These are phyloP conservation scores for Aspergillus eucalypticola DNA, from an alignment of 2,329 filamentous ascomycete species.

Conservation along the genomic window DNA sequence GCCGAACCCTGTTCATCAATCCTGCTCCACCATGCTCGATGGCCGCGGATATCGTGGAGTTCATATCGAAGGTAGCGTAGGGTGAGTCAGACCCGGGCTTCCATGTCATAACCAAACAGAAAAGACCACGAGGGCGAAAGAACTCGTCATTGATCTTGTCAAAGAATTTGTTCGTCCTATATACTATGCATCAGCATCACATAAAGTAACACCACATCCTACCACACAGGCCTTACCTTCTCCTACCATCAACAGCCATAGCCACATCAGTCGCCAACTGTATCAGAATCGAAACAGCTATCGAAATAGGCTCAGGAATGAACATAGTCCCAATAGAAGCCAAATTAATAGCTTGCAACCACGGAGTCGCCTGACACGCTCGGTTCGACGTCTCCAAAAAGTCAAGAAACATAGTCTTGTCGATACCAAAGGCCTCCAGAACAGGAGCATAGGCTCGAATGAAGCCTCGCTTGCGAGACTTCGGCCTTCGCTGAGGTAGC, in stretches of 20 bases:
- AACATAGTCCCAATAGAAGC: not conserved
- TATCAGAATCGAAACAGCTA: slow-evolving; percentile 3
- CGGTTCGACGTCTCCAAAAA: slow-evolving; percentile 5
- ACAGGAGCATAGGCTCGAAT: slow-evolving; percentile 11
- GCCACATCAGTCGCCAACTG: slow-evolving; percentile 7
- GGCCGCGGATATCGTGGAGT: not conserved
- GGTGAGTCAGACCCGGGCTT: not conserved
- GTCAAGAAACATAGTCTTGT: slow-evolving; percentile 4
- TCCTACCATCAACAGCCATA: slow-evolving; percentile 8
- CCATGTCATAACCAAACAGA: slow-evolving; percentile 11
- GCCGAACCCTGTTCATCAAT: not conserved
- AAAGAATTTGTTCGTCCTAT: slow-evolving; percentile 8
- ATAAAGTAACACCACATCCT: too few relatives aligned
- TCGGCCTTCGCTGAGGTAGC: slow-evolving; percentile 10
- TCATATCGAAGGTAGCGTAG: slow-evolving; percentile 1
- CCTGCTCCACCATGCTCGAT: not conserved
- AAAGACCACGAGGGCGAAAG: slow-evolving; percentile 10
- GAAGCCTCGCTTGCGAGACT: slow-evolving; percentile 5
- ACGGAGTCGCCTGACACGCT: slow-evolving; percentile 7
- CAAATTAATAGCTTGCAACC: slow-evolving; percentile 5
- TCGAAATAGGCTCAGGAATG: slow-evolving; percentile 1
- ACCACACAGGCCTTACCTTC: not conserved
- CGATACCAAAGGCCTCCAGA: slow-evolving; percentile 1
- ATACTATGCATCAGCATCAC: not conserved
- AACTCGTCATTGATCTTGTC: slow-evolving; percentile 11